Evolutionary conservation across 352 stramenopile genomes (phyloP).

Genomic region (Globisporangium radiosum): DNA sequence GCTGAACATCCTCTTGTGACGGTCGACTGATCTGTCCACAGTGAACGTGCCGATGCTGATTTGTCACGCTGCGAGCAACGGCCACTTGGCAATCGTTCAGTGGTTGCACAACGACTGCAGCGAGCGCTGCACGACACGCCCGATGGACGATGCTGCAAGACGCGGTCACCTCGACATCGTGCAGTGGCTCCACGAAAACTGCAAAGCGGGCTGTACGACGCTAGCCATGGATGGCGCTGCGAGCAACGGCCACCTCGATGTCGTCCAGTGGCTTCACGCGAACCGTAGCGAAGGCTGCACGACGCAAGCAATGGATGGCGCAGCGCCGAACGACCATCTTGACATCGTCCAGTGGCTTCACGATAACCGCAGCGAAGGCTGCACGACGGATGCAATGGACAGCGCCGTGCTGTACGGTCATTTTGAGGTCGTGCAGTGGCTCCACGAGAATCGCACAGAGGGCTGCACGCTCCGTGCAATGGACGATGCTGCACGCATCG

Average conservation of each 20-base stretch:
- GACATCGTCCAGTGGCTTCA: conserved; percentile 4
- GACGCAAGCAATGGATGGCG: conserved; percentile 11
- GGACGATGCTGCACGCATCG: neutral
- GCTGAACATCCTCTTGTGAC: no score
- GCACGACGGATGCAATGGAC: neutral
- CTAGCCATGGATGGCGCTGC: neutral
- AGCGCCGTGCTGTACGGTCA: neutral
- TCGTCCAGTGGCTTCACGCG: conserved; percentile 11
- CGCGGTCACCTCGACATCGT: neutral
- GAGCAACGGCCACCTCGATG: conserved; percentile 7
- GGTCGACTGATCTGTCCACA: no score
- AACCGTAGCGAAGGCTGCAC: conserved; percentile 9
- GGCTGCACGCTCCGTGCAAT: conserved; percentile 16
- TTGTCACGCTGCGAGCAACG: no score
- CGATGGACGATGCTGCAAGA: neutral
- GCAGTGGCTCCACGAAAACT: conserved; percentile 1
- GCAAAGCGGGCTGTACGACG: neutral
- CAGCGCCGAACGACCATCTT: conserved; percentile 1
- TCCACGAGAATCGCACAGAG: conserved; percentile 7
- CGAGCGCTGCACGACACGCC: neutral
- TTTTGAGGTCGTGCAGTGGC: conserved; percentile 1
- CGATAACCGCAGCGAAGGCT: neutral
- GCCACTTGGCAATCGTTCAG: neutral
- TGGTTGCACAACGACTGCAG: neutral
- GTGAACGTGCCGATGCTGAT: no score